These are phyloP conservation scores for Juglanconis oblonga DNA, from an alignment of 2,329 filamentous ascomycete genomes.

Conservation along the genomic window DNA sequence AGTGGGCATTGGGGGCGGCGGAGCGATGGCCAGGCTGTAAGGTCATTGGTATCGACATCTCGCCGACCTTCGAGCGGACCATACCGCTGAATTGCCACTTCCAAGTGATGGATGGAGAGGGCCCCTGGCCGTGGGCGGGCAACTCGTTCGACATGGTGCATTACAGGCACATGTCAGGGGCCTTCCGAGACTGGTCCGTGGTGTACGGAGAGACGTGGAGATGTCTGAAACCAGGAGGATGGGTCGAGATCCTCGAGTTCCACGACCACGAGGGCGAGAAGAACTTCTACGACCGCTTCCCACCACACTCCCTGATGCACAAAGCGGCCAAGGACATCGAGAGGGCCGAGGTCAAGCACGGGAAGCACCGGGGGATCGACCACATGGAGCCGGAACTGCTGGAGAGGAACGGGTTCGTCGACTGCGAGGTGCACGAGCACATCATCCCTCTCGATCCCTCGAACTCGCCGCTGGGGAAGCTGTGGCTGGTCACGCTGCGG, in stretches of 20 bases:
- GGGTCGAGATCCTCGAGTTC: constrained; percentile 55
- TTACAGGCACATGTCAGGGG: constrained; percentile 52
- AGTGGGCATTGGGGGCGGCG: constrained; percentile 50
- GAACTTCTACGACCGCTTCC: constrained; percentile 38
- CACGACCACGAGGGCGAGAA: constrained; percentile 41
- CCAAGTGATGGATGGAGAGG: constrained; percentile 57
- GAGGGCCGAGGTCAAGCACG: constrained; percentile 41
- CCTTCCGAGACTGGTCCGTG: constrained; percentile 54
- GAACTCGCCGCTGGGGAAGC: constrained; percentile 47
- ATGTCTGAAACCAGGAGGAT: constrained; percentile 55
- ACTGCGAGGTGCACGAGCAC: constrained; percentile 46
- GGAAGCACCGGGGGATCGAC: constrained; percentile 40
- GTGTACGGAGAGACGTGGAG: constrained; percentile 52
- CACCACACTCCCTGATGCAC: constrained; percentile 43
- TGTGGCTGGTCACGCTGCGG: constrained; percentile 51
- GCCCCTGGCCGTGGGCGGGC: constrained; percentile 53
- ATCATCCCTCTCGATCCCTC: constrained; percentile 44
- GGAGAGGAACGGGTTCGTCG: constrained; percentile 48
- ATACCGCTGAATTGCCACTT: constrained; percentile 59
- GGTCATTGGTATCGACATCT: constrained; percentile 57
- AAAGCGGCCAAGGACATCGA: constrained; percentile 38
- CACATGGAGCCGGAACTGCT: constrained; percentile 46
- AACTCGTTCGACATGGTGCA: constrained; percentile 56
- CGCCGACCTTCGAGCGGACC: constrained; percentile 54
- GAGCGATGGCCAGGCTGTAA: constrained; percentile 37